These are phyloP conservation scores for Populus hybrid DNA, from an alignment of 441 rosid genomes.

Conservation along the genomic window DNA sequence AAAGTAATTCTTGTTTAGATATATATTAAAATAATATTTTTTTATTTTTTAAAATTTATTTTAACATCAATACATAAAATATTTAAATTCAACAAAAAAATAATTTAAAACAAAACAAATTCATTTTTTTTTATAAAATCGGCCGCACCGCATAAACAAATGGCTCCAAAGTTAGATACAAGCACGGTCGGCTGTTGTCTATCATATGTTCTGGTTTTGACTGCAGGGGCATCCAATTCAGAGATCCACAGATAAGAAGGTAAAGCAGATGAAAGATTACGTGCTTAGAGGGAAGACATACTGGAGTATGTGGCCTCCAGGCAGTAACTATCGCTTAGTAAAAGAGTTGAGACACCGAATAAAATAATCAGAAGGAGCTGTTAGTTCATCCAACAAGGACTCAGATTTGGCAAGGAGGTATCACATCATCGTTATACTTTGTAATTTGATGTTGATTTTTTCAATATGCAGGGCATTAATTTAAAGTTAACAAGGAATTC, in stretches of 20 bases:
- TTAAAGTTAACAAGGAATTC: not conserved
- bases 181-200: too few relatives aligned
- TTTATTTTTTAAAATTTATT: too few relatives aligned
- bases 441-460: not conserved
- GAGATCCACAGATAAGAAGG: conserved; percentile 52
- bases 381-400: conserved; percentile 59
- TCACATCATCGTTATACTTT: not conserved
- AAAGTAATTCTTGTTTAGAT: too few relatives aligned
- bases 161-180: too few relatives aligned
- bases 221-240: conserved; percentile 18
- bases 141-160: too few relatives aligned
- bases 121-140: too few relatives aligned
- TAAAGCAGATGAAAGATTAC: conserved; percentile 72
- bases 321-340: conserved; percentile 66
- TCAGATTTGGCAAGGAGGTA: conserved; percentile 70
- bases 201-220: too few relatives aligned
- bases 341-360: conserved; percentile 68
- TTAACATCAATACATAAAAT: too few relatives aligned
- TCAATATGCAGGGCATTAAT: not conserved
- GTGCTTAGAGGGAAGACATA: conserved; percentile 73
- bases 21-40: too few relatives aligned
- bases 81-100: too few relatives aligned
- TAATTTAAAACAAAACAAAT: too few relatives aligned
- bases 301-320: conserved; percentile 59
- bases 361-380: conserved; percentile 67